These are phyloP conservation scores for Sindora glabra DNA, from an alignment of 306 rosid species.

Conservation along the genomic window DNA sequence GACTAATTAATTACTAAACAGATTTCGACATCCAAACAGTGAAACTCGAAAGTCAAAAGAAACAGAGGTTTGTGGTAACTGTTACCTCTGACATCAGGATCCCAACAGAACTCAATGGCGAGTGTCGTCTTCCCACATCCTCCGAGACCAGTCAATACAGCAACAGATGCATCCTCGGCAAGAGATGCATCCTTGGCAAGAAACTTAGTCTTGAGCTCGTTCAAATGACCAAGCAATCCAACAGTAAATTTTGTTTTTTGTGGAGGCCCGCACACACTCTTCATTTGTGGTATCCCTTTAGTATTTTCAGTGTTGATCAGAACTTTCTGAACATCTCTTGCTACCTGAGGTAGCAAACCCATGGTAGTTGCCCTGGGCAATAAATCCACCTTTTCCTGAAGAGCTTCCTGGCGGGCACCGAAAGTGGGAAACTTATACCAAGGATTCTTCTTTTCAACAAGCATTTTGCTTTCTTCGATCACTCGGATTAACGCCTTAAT, in stretches of 20 bases:
- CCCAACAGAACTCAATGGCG: conserved; percentile 35
- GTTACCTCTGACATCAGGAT: conserved; percentile 36
- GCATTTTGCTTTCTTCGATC: conserved; percentile 14
- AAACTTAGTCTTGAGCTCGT: too few species aligned
- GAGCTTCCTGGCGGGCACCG: conserved; percentile 32
- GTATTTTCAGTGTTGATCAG: not conserved
- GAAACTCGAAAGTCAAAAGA: too few species aligned
- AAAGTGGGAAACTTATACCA: too few species aligned
- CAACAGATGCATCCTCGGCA: conserved; percentile 2
- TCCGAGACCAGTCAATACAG: conserved; percentile 35
- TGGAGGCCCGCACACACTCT: conserved; percentile 28
- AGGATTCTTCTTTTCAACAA: conserved; percentile 25
- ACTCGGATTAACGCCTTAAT: not conserved
- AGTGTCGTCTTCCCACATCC: conserved; percentile 56
- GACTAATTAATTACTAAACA: too few species aligned
- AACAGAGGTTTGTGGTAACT: too few species aligned
- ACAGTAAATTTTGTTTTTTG: conserved; percentile 19
- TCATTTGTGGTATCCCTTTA: not conserved
- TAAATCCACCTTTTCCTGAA: conserved; percentile 13
- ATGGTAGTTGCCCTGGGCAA: conserved; percentile 1
- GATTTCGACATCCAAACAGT: too few species aligned
- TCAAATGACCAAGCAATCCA: conserved; percentile 40
- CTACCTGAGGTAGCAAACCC: conserved; percentile 8
- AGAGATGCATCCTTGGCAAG: conserved; percentile 34
- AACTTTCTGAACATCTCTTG: conserved; percentile 1